phyloP scores from a whole-genome alignment of 257 asterid species.

The Pogostemon cablin region DNA sequence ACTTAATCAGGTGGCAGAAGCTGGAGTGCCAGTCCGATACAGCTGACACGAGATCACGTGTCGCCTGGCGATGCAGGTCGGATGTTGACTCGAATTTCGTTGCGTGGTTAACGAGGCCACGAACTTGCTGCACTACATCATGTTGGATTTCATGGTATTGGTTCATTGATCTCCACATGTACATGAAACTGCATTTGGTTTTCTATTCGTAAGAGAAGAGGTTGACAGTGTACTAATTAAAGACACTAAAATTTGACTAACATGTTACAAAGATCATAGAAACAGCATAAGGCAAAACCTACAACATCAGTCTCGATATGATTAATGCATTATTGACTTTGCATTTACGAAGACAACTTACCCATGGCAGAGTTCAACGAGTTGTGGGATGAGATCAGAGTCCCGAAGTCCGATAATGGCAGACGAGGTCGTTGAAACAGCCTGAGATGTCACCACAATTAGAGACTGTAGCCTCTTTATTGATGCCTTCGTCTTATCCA shows the following conservation, averaged over 20 bases:
- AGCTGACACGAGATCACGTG: slow-evolving; percentile 86
- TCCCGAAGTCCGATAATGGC: slow-evolving; percentile 75
- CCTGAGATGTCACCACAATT: slow-evolving; percentile 87
- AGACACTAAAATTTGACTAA: too few species aligned
- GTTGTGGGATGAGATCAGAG: slow-evolving; percentile 89
- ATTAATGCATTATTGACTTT: not conserved
- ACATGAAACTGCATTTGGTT: slow-evolving; percentile 71
- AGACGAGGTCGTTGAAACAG: slow-evolving; percentile 87
- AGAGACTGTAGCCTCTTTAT: slow-evolving; percentile 85
- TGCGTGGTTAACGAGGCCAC: slow-evolving; percentile 63
- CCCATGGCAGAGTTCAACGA: slow-evolving; percentile 95
- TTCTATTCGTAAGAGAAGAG: slow-evolving; percentile 11
- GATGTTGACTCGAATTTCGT: slow-evolving; percentile 65
- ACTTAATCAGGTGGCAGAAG: slow-evolving; percentile 76
- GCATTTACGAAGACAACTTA: slow-evolving; percentile 39
- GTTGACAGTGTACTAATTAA: not conserved
- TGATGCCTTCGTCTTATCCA: slow-evolving; percentile 94
- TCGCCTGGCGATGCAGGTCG: slow-evolving; percentile 86
- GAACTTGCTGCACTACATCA: slow-evolving; percentile 87
- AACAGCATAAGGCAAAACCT: too few species aligned
- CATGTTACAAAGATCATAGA: too few species aligned
- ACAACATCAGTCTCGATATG: too few species aligned
- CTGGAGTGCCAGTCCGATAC: slow-evolving; percentile 90
- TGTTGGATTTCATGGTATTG: slow-evolving; percentile 76
- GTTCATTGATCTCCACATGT: slow-evolving; percentile 98